These are phyloP conservation scores for Cyclotella cryptica DNA, from an alignment of 108 stramenopile species.

Conservation along the genomic window DNA sequence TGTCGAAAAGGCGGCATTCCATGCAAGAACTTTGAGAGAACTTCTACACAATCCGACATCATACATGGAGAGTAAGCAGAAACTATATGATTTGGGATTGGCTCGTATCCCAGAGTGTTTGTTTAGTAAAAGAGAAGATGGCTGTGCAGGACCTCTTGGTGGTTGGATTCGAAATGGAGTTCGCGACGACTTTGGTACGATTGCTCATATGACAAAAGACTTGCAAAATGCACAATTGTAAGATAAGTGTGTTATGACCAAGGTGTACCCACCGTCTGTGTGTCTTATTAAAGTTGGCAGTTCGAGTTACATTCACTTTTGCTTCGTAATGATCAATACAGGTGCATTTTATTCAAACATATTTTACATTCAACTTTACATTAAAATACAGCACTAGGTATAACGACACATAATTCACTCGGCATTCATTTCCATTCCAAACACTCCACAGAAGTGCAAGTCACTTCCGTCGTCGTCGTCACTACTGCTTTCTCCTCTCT, in stretches of 20 bases:
- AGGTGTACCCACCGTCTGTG: too few relatives aligned
- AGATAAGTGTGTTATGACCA: background rate
- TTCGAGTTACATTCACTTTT: too few relatives aligned
- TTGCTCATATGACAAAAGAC: too few relatives aligned
- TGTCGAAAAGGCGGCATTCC: background rate
- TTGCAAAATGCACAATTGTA: too few relatives aligned
- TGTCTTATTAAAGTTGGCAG: too few relatives aligned
- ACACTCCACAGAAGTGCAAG: conserved; percentile 25
- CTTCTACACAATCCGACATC: too few relatives aligned
- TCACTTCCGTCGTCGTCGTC: conserved; percentile 19
- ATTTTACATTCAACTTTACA: too few relatives aligned
- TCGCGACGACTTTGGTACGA: conserved; percentile 25
- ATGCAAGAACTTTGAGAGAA: too few relatives aligned
- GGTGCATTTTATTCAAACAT: too few relatives aligned
- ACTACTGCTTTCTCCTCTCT: background rate
- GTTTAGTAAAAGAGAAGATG: background rate
- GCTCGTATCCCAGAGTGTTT: background rate
- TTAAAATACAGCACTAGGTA: background rate
- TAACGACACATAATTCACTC: background rate
- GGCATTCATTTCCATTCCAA: conserved; percentile 32
- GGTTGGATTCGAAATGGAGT: conserved; percentile 36
- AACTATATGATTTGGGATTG: background rate
- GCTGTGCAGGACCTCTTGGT: conserved; percentile 21
- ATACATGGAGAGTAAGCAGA: conserved; percentile 35
- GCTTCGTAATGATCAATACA: too few relatives aligned